These are phyloP conservation scores for Colletotrichum truncatum DNA, from an alignment of 2,329 filamentous ascomycete genomes.

Conservation along the genomic window DNA sequence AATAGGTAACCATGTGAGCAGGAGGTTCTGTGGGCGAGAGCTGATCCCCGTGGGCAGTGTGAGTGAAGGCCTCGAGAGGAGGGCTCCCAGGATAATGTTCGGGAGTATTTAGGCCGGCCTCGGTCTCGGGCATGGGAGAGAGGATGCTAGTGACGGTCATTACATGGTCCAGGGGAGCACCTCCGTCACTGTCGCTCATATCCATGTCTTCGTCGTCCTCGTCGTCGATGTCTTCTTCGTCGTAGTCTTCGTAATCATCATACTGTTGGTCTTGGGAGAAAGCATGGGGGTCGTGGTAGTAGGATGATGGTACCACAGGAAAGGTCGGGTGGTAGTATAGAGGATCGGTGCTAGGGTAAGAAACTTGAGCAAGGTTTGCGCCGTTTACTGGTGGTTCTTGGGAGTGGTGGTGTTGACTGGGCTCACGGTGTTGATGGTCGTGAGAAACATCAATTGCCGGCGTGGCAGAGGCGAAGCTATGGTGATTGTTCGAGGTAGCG, in stretches of 20 bases:
- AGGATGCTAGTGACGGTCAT: slow-evolving; percentile 20
- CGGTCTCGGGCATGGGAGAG: slow-evolving; percentile 16
- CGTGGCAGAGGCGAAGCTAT: slow-evolving; percentile 8
- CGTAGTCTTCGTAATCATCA: slow-evolving; percentile 20
- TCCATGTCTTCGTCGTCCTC: slow-evolving; percentile 36
- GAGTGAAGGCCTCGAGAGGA: neutral
- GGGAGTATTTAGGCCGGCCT: neutral
- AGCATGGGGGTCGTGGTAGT: slow-evolving; percentile 14
- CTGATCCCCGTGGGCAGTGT: neutral
- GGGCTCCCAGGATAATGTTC: neutral
- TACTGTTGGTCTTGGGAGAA: slow-evolving; percentile 14
- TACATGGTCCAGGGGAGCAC: slow-evolving; percentile 34
- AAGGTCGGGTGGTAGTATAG: slow-evolving; percentile 10
- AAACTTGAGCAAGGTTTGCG: neutral
- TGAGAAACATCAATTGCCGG: slow-evolving; percentile 11
- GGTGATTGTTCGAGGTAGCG: slow-evolving; percentile 20
- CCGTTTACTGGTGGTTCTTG: neutral
- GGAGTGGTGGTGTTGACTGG: slow-evolving; percentile 2
- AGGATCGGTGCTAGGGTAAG: neutral
- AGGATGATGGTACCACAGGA: slow-evolving; percentile 26
- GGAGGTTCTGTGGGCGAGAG: slow-evolving; percentile 9
- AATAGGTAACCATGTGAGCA: slow-evolving; percentile 16
- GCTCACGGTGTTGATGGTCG: slow-evolving; percentile 17
- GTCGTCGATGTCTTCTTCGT: slow-evolving; percentile 14
- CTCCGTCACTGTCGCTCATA: slow-evolving; percentile 47